These are phyloP conservation scores for Earliella scabrosa DNA, from an alignment of 1,284 basidiomycete genomes.

Conservation along the genomic window DNA sequence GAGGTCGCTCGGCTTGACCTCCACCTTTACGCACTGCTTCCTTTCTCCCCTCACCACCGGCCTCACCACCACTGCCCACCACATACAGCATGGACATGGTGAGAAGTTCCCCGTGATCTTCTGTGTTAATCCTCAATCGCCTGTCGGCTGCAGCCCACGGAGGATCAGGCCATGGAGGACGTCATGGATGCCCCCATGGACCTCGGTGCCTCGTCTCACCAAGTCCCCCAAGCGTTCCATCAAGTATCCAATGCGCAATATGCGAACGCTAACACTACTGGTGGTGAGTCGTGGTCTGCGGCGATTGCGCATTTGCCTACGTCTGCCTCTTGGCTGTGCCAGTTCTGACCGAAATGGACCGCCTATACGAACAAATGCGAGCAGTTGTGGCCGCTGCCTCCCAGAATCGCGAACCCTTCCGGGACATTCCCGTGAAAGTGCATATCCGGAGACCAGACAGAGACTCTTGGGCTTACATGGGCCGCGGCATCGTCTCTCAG, in stretches of 20 bases:
- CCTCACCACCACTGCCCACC: neutral
- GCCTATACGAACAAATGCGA: constrained; percentile 29
- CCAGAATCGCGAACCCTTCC: constrained; percentile 33
- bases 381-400: constrained; percentile 20
- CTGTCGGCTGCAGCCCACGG: constrained; percentile 8
- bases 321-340: constrained; percentile 13
- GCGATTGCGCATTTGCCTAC: constrained; percentile 21
- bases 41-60: neutral
- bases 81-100: constrained; percentile 14
- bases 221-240: constrained; percentile 13
- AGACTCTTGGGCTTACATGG: constrained; percentile 82
- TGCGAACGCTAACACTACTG: neutral
- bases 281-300: constrained; percentile 23
- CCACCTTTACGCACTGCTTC: constrained; percentile 10
- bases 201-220: constrained; percentile 14
- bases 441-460: constrained; percentile 77
- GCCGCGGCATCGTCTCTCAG: constrained; percentile 72
- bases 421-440: constrained; percentile 82
- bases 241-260: constrained; percentile 5
- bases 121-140: neutral
- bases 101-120: neutral
- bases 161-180: constrained; percentile 30
- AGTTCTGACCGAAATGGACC: constrained; percentile 31
- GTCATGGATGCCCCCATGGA: constrained; percentile 27
- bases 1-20: constrained; percentile 5